Evolutionary conservation across 768 basidiomycete genomes (phyloP), one percentile per base, ranked within the genome.

Genomic region (Mycena vulgaris): DNA sequence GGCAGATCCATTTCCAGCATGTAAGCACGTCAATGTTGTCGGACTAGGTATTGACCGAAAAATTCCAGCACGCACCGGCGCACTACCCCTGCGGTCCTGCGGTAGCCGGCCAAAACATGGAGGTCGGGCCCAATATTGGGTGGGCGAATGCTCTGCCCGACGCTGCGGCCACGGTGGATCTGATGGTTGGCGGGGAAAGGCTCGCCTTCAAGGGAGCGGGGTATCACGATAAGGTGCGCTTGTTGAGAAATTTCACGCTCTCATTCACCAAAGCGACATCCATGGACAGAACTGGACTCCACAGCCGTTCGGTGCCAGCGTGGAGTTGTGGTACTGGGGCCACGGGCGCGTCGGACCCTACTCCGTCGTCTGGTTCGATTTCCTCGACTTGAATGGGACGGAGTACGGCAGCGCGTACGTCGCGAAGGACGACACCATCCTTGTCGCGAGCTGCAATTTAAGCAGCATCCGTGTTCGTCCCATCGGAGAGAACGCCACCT

Each of bases 111-210:
- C 62, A 58, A 27, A 66, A 66, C 28, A 62, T 75, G 61, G 23
- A 66, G n/a, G 48, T 70, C 39, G 45, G 53, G 16, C 71, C 74
- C 1, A 14, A 67, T 33, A 48, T 70, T n/a, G 74, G 74, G 11
- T 75, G 70, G 72, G 66, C 72, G 27, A 75, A 73, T 35, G 72
- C 60, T 33, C 25, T 75, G 10, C 71, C 74, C 19, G 74, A 75
- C 33, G 68, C 74, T 6, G 39, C 39, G 11, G 31, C 74, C 27
- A 60, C 63, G 23, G 69, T 72, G 6, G 52, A 75, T 28, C 55
- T 75, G 11, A 40, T 56, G 16, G 58, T 75, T 3, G 31, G 48
- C 35, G 72, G 72, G 21, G 61, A 59, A 6, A 37, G 37, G 16
- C 40, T 75, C 30, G 42, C 49, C 39, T 75, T 75, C 61, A 64